A percentile compares a stretch with the other conserved stretches of the same genome.
Evolutionary conservation across 352 stramenopile species (phyloP).

Genomic region (Thraustochytrium striatum): DNA sequence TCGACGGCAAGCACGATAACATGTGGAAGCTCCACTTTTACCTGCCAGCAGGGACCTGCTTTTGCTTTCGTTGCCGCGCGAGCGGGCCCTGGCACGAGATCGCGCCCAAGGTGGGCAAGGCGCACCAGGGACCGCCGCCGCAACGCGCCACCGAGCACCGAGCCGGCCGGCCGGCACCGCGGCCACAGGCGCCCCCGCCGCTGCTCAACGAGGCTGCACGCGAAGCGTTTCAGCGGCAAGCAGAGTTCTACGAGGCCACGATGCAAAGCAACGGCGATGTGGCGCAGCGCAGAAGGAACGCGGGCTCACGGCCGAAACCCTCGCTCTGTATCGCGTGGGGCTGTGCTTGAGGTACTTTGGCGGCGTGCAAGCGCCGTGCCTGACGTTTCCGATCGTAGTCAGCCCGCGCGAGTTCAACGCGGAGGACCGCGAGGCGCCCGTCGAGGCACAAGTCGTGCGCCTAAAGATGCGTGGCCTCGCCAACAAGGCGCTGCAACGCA

Average conservation of each 20-base stretch:
- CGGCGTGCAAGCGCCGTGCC: not conserved
- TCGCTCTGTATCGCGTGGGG: too few relatives aligned
- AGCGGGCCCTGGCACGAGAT: constrained; percentile 81
- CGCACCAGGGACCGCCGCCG: not conserved
- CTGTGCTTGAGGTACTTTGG: too few relatives aligned
- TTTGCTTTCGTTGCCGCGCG: constrained; percentile 78
- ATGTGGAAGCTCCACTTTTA: too few relatives aligned
- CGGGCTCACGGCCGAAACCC: not conserved
- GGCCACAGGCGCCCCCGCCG: too few relatives aligned
- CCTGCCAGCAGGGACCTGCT: constrained; percentile 73
- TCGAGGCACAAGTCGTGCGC: constrained; percentile 31
- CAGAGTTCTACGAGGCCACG: not conserved
- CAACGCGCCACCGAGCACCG: not conserved
- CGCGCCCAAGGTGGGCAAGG: constrained; percentile 63
- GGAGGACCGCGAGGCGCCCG: not conserved
- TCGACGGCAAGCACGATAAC: too few relatives aligned
- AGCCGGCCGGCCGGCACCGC: too few relatives aligned
- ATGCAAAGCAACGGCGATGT: not conserved
- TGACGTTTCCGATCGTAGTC: not conserved
- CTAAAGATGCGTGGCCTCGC: constrained; percentile 28
- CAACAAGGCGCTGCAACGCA: not conserved
- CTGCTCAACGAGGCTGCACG: too few relatives aligned
- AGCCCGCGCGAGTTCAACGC: not conserved
- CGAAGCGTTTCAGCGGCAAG: too few relatives aligned
- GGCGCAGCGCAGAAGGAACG: constrained; percentile 62